phyloP scores from a whole-genome alignment of 2,329 filamentous ascomycete species.

The Knoxdaviesia capensis region DNA sequence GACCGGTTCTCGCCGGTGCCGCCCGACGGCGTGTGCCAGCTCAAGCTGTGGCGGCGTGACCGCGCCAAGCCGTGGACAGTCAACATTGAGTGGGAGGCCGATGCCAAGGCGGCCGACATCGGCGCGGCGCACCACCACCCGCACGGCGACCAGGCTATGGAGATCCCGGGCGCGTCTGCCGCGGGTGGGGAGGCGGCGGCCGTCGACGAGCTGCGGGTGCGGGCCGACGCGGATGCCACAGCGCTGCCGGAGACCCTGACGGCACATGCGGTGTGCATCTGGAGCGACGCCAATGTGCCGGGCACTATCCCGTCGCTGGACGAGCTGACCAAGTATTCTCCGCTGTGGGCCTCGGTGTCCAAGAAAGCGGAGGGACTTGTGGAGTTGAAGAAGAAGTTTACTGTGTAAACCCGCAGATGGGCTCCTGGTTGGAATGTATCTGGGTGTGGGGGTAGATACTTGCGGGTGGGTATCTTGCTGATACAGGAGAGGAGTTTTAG shows the following conservation, averaged over 20 bases:
- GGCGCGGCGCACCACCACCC: conserved; percentile 1
- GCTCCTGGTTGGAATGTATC: too few species aligned
- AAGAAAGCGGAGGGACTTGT: conserved; percentile 65
- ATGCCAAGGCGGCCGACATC: conserved; percentile 5
- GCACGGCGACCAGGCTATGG: conserved; percentile 4
- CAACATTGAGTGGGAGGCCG: conserved; percentile 42
- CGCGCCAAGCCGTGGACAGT: conserved; percentile 64
- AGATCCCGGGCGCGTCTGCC: too few species aligned
- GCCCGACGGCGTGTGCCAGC: conserved; percentile 40
- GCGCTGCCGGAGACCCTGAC: conserved; percentile 16
- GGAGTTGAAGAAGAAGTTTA: conserved; percentile 55
- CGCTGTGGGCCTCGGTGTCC: conserved; percentile 58
- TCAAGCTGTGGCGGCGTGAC: conserved; percentile 65
- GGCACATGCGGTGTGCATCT: conserved; percentile 58
- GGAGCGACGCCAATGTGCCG: conserved; percentile 63
- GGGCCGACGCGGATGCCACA: conserved; percentile 3
- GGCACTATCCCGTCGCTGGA: conserved; percentile 66
- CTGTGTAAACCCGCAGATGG: conserved; percentile 16
- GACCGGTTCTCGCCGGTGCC: conserved; percentile 44
- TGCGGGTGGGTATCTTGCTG: too few species aligned
- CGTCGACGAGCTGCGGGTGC: conserved; percentile 3
- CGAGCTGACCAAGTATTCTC: conserved; percentile 56
- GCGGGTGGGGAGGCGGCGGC: too few species aligned
- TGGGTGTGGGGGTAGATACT: too few species aligned
- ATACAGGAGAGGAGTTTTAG: too few species aligned